These are phyloP conservation scores for Ogataea methanolica DNA, from an alignment of 805 yeast genomes.

Conservation along the genomic window DNA sequence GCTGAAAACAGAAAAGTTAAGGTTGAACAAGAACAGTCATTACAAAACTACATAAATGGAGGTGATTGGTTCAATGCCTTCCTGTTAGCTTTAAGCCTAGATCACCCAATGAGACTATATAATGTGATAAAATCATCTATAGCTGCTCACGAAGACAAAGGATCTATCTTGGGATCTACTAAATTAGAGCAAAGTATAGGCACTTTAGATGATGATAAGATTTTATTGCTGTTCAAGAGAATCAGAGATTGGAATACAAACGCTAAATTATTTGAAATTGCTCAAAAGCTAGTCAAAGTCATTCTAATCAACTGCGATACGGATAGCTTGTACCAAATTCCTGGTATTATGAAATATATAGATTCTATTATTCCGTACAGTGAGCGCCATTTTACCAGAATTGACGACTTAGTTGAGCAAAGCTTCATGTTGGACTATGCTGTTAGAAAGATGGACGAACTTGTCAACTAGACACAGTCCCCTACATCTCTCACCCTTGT, in stretches of 20 bases:
- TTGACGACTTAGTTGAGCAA: slow-evolving; percentile 78
- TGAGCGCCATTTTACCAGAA: slow-evolving; percentile 74
- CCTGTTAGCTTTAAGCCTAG: slow-evolving; percentile 74
- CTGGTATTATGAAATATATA: slow-evolving; percentile 61
- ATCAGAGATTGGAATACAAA: slow-evolving; percentile 95
- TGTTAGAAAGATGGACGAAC: slow-evolving; percentile 65
- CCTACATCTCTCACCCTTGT: too few relatives aligned
- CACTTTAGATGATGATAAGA: slow-evolving; percentile 52
- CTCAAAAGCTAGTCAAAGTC: slow-evolving; percentile 72
- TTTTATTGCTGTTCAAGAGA: slow-evolving; percentile 60
- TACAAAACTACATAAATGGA: slow-evolving; percentile 65
- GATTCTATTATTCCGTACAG: slow-evolving; percentile 85
- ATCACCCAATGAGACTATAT: slow-evolving; percentile 86
- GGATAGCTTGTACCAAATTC: slow-evolving; percentile 54
- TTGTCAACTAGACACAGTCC: slow-evolving; percentile 9
- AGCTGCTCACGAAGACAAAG: slow-evolving; percentile 42
- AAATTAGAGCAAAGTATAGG: slow-evolving; percentile 63
- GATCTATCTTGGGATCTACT: slow-evolving; percentile 48
- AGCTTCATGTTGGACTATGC: slow-evolving; percentile 84
- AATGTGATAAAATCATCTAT: slow-evolving; percentile 66
- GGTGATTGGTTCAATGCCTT: slow-evolving; percentile 90
- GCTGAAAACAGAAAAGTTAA: slow-evolving; percentile 49
- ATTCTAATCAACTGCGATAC: slow-evolving; percentile 53
- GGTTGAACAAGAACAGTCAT: slow-evolving; percentile 85
- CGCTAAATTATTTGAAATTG: slow-evolving; percentile 69